Base-by-base conservation (phyloP, 2,329 filamentous ascomycete species). In the Rhynchosporium graminicola region DNA sequence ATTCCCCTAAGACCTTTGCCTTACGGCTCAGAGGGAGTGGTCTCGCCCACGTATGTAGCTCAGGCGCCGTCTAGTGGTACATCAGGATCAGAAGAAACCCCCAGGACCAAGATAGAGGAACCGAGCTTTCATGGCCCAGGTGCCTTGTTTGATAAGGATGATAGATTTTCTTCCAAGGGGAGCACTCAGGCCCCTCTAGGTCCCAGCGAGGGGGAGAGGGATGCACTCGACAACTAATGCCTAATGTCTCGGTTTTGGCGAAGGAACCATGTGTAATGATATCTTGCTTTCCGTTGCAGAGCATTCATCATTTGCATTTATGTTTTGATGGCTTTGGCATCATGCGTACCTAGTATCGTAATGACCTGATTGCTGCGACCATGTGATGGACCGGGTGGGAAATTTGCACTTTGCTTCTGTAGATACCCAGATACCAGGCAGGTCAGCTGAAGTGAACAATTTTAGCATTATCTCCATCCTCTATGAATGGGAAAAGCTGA, bases 51-150 rank as follows among this genome's bases (percentile, higher is more conserved):
- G 57, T 80, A 81, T 71, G 74, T 78, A 63, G 72, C 77, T 62
- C 77, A 75, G 55, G 72, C 74, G 20, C 74, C 77, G 9, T 64
- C 71, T 26, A 57, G 52, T 57, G 59, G 59, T 52, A 57, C 38
- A 33, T 28, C 59, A 26, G 59, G 59, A 42, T 48, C 59, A 26
- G 63, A 51, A 9, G 61, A 65, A 20, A 66, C 67, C 10, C 66
- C 66, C 31, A 52, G 64, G 59, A 64, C 65, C 8, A 68, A 70
- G 5, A 78, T 81, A 31, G 72, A 75, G 28, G 71, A 78, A 52
- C 80, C 82, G 20, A 80, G 79, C 66, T 84, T 82, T 68, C 71
- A 75, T 57, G 82, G 82, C 6, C 81, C 82, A 1, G 80, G 81
- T 2, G 73, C 77, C 12, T 71, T 76, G n/a, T 83, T 80, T 74